Percentiles rank a stretch among this genome's conserved stretches.
Evolutionary conservation across 805 yeast genomes (phyloP).

Genomic region (Candida hungchunana): DNA sequence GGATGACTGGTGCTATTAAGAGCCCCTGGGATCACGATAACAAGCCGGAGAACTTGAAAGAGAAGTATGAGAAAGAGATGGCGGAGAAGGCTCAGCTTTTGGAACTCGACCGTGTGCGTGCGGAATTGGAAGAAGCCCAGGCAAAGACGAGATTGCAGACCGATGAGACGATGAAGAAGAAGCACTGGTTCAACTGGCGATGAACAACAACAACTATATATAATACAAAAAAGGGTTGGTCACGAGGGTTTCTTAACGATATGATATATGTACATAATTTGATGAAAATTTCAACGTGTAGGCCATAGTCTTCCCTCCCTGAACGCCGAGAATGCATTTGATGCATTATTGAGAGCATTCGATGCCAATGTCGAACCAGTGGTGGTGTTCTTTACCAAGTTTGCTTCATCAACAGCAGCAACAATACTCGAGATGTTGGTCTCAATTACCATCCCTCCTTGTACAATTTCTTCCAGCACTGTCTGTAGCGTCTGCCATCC

Average conservation of each 20-base stretch:
- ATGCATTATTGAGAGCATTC: constrained; percentile 30
- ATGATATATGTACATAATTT: constrained; percentile 1
- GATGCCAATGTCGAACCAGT: constrained; percentile 19
- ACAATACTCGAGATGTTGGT: constrained; percentile 82
- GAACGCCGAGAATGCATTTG: constrained; percentile 25
- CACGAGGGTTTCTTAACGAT: too few relatives aligned
- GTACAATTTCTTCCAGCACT: constrained; percentile 86
- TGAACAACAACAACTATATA: constrained; percentile 6
- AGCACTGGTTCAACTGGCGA: constrained; percentile 32
- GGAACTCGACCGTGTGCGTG: constrained; percentile 39
- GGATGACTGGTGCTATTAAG: constrained; percentile 71
- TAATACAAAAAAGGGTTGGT: too few relatives aligned
- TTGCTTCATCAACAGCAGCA: constrained; percentile 70
- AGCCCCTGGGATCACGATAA: constrained; percentile 57
- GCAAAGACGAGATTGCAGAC: constrained; percentile 27
- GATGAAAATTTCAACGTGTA: constrained; percentile 4
- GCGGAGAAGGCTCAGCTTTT: constrained; percentile 40
- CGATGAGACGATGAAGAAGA: constrained; percentile 28
- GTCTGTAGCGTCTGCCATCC: constrained; percentile 97
- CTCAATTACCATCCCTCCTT: constrained; percentile 98
- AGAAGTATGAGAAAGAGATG: constrained; percentile 42
- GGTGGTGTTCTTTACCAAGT: constrained; percentile 16
- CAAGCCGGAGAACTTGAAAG: constrained; percentile 36
- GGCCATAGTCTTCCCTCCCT: constrained; percentile 29
- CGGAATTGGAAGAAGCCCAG: constrained; percentile 34